Evolutionary conservation across 768 basidiomycete genomes (phyloP).

Genomic region (Podaxis rugospora): DNA sequence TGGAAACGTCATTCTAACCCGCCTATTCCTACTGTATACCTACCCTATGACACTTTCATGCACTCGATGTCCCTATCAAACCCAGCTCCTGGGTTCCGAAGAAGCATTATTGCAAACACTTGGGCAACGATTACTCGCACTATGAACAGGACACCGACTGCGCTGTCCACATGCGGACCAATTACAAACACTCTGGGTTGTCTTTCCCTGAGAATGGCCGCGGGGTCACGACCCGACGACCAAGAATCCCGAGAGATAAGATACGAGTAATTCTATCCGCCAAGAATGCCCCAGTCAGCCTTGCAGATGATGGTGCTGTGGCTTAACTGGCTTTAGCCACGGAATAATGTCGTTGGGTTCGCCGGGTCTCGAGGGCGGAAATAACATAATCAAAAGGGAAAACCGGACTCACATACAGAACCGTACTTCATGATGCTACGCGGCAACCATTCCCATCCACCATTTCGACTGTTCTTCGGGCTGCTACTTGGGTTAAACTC

Average conservation of each 20-base stretch:
- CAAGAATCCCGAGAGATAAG: conserved; percentile 27
- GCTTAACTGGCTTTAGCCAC: conserved; percentile 31
- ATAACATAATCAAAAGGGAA: conserved; percentile 22
- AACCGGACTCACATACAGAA: conserved; percentile 65
- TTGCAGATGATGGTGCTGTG: conserved; percentile 51
- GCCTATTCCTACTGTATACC: not conserved
- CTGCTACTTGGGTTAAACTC: conserved; percentile 28
- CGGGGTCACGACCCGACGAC: conserved; percentile 29
- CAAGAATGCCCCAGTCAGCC: conserved; percentile 26
- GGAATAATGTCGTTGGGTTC: not conserved
- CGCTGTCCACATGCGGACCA: conserved; percentile 36
- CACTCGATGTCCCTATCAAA: not conserved
- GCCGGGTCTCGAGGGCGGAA: not conserved
- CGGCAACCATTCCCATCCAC: conserved; percentile 46
- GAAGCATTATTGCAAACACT: not conserved
- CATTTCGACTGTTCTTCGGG: conserved; percentile 32
- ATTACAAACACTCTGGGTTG: conserved; percentile 24
- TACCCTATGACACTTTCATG: not conserved
- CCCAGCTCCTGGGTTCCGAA: not conserved
- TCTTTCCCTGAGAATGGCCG: conserved; percentile 38
- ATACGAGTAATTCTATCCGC: conserved; percentile 19
- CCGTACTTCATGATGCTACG: conserved; percentile 46
- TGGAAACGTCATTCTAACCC: not conserved
- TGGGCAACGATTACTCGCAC: not conserved
- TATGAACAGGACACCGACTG: conserved; percentile 31